phyloP scores from a whole-genome alignment of 345 rosid species.

The Murraya paniculata region DNA sequence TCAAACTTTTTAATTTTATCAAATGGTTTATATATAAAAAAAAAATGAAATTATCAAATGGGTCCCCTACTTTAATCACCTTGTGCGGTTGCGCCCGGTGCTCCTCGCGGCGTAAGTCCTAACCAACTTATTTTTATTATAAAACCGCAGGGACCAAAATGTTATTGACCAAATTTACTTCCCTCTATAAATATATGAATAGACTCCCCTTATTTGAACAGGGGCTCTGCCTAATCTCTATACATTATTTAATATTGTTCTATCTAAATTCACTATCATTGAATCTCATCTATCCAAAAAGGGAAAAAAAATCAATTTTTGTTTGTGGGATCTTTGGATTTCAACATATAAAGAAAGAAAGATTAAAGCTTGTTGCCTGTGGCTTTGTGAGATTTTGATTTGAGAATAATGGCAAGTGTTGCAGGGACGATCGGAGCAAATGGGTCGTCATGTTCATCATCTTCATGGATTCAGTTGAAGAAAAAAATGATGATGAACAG shows the following conservation, averaged over 20 bases:
- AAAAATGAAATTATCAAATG: background rate
- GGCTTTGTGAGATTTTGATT: background rate
- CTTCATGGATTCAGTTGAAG: slow-evolving; percentile 45
- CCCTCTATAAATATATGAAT: slow-evolving; percentile 1
- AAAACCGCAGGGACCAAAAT: no score
- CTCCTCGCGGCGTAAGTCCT: no score
- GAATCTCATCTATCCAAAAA: background rate
- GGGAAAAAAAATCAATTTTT: background rate
- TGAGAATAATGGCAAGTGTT: slow-evolving; percentile 5
- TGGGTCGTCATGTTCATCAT: slow-evolving; percentile 34
- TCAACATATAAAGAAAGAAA: background rate
- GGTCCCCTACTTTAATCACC: no score
- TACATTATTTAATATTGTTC: background rate
- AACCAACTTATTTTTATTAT: no score
- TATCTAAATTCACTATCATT: no score
- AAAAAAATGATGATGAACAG: slow-evolving; percentile 28
- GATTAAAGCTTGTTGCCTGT: background rate
- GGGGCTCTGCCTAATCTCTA: background rate
- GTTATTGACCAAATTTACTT: background rate
- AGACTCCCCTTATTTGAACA: background rate
- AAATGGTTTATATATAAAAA: no score
- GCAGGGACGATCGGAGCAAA: slow-evolving; percentile 42
- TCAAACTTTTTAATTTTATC: background rate
- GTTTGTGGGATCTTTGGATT: background rate
- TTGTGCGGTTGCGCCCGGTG: no score